Conservation (phyloP, 2,329 filamentous ascomycete genomes). For the Zasmidium cellare region DNA sequence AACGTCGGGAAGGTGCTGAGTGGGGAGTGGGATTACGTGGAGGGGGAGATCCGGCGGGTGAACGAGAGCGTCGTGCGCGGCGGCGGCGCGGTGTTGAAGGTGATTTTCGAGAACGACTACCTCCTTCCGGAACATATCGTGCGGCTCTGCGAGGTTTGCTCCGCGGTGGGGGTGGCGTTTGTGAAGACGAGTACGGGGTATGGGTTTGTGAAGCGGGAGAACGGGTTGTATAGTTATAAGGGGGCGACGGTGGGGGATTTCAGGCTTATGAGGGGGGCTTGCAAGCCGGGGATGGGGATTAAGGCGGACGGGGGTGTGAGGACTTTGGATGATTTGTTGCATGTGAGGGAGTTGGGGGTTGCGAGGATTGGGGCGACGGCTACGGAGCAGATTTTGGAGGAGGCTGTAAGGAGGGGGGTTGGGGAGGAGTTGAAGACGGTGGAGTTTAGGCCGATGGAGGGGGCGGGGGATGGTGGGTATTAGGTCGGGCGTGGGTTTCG, state of each 20-base stretch:
- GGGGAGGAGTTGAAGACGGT: conserved; percentile 32
- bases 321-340: conserved; percentile 57
- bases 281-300: conserved; percentile 50
- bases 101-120: conserved; percentile 65
- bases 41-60: conserved; percentile 48
- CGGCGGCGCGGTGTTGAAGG: conserved; percentile 54
- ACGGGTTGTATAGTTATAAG: conserved; percentile 54
- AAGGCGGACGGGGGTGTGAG: conserved; percentile 61
- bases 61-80: conserved; percentile 50
- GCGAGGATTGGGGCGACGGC: conserved; percentile 59
- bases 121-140: conserved; percentile 52
- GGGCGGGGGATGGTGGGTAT: no score
- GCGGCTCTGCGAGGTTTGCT: conserved; percentile 57
- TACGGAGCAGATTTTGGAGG: conserved; percentile 56
- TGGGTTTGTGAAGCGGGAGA: conserved; percentile 58
- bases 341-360: conserved; percentile 56
- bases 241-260: conserved; percentile 56
- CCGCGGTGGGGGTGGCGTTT: conserved; percentile 53
- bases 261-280: conserved; percentile 54
- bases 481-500: no score
- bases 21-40: conserved; percentile 60
- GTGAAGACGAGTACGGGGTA: conserved; percentile 64
- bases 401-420: conserved; percentile 55
- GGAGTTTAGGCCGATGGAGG: conserved; percentile 30
- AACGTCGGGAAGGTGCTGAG: conserved; percentile 61